These are phyloP conservation scores for Tetratostichococcus sp. DNA, from an alignment of 139 green algal genomes.

Conservation along the genomic window DNA sequence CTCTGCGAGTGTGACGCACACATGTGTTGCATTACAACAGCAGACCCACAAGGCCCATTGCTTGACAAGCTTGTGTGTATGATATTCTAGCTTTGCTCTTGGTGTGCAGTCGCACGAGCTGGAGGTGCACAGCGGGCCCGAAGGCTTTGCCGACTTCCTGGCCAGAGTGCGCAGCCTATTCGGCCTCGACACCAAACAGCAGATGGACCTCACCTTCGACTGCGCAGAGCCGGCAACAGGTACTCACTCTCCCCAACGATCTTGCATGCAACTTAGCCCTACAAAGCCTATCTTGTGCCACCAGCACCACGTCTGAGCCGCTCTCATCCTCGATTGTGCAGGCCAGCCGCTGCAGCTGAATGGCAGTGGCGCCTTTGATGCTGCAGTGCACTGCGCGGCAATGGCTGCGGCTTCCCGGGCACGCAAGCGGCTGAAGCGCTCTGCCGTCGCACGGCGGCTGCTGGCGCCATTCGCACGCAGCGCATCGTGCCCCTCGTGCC, in stretches of 20 bases:
- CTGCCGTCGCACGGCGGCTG: not conserved
- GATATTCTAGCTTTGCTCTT: not conserved
- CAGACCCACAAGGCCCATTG: too few species aligned
- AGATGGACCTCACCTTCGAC: constrained; percentile 35
- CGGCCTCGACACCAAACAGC: constrained; percentile 32
- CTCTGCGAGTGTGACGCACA: too few species aligned
- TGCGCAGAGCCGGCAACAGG: constrained; percentile 21
- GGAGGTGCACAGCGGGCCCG: constrained; percentile 29
- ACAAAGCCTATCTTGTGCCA: too few species aligned
- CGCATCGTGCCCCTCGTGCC: not conserved
- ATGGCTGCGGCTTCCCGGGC: constrained; percentile 40
- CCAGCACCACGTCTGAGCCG: too few species aligned
- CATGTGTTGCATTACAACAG: too few species aligned
- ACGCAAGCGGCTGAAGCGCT: not conserved
- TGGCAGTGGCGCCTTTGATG: constrained; percentile 41
- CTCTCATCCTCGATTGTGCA: too few species aligned
- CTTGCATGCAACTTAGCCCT: too few species aligned
- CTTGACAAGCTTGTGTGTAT: too few species aligned
- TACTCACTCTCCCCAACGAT: not conserved
- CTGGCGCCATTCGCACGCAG: not conserved
- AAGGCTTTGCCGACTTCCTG: constrained; percentile 21
- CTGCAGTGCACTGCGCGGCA: constrained; percentile 47
- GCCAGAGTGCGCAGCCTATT: constrained; percentile 28
- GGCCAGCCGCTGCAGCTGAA: constrained; percentile 43
- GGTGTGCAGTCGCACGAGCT: constrained; percentile 32